These are phyloP conservation scores for Tetratostichococcus sp. DNA, from an alignment of 139 green algal species.

Conservation along the genomic window DNA sequence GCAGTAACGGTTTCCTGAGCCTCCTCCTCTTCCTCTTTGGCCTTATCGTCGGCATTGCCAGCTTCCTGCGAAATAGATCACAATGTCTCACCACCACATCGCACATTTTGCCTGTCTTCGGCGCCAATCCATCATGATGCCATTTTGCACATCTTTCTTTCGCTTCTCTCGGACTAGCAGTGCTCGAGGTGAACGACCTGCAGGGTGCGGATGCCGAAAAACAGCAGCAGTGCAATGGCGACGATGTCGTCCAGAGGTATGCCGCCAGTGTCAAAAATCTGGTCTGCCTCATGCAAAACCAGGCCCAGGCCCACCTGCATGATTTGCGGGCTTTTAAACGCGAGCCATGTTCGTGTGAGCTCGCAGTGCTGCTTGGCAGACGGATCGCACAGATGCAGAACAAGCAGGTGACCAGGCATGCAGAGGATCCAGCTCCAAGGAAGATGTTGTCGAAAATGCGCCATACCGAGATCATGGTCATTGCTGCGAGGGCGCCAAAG, in stretches of 20 bases:
- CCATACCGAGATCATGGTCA: slow-evolving; percentile 93
- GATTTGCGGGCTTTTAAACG: neutral
- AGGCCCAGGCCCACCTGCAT: slow-evolving; percentile 36
- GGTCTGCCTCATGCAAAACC: slow-evolving; percentile 76
- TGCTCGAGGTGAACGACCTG: slow-evolving; percentile 17
- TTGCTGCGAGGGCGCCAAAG: slow-evolving; percentile 91
- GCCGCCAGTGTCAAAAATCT: slow-evolving; percentile 53
- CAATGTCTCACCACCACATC: too few species aligned
- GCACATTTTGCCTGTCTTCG: too few species aligned
- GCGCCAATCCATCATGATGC: too few species aligned
- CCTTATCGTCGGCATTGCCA: slow-evolving; percentile 45
- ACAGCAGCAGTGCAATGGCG: slow-evolving; percentile 73
- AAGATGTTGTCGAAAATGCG: too few species aligned
- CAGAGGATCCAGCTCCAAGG: too few species aligned
- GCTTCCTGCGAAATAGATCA: slow-evolving; percentile 47
- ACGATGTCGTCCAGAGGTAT: slow-evolving; percentile 85
- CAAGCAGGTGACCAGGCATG: too few species aligned
- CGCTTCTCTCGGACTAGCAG: neutral
- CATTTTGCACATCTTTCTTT: too few species aligned
- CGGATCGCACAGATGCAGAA: too few species aligned
- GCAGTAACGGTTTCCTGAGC: slow-evolving; percentile 38
- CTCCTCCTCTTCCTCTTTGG: slow-evolving; percentile 76
- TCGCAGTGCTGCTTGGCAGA: too few species aligned
- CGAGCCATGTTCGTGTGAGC: too few species aligned
- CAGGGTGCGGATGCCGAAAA: slow-evolving; percentile 86